These are phyloP conservation scores for Zygosaccharomyces pseudobailii DNA, from an alignment of 1,139 yeast species.

Conservation along the genomic window DNA sequence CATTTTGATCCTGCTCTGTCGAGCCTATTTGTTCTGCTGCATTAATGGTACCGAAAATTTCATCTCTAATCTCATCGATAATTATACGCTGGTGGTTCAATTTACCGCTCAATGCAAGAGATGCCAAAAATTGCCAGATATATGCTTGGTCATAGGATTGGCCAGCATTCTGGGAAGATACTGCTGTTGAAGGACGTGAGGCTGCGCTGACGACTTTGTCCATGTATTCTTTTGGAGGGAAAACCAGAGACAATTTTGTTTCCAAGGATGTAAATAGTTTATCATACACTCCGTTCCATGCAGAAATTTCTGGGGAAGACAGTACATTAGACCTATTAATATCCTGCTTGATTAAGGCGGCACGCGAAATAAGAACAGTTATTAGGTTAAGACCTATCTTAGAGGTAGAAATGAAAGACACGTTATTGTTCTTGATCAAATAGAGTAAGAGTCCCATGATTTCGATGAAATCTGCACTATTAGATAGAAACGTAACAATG, in stretches of 20 bases:
- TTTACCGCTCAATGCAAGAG: constrained; percentile 88
- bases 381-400: constrained; percentile 82
- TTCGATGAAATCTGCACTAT: constrained; percentile 72
- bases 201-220: constrained; percentile 18
- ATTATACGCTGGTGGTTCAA: constrained; percentile 90
- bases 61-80: constrained; percentile 92
- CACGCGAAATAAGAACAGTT: constrained; percentile 85
- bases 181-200: constrained; percentile 8
- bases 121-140: constrained; percentile 96
- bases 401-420: constrained; percentile 72
- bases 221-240: constrained; percentile 60
- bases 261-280: constrained; percentile 74
- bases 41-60: constrained; percentile 83
- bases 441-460: constrained; percentile 77
- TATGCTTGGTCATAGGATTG: constrained; percentile 66
- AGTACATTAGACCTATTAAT: constrained; percentile 49
- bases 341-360: constrained; percentile 89
- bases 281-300: constrained; percentile 83
- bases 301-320: constrained; percentile 44
- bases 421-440: constrained; percentile 65
- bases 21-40: constrained; percentile 63
- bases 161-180: constrained; percentile 7
- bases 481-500: constrained; percentile 73
- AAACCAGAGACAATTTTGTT: constrained; percentile 69
- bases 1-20: constrained; percentile 42